Evolutionary conservation across 2,329 filamentous ascomycete genomes (phyloP).

Genomic region (Boeremia lycopersici): DNA sequence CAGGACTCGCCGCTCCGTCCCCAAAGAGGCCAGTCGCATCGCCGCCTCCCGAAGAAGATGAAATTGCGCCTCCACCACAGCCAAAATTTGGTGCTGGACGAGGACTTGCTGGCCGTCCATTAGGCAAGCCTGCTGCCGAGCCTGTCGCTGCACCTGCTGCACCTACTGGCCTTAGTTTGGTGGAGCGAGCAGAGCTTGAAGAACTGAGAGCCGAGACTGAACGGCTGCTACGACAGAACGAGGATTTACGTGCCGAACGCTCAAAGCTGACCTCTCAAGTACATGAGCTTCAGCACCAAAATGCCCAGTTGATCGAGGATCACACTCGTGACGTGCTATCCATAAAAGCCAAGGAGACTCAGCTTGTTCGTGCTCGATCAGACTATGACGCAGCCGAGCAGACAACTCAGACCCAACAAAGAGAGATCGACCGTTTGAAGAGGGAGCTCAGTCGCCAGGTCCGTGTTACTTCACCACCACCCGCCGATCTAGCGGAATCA

Average conservation of each 20-base stretch:
- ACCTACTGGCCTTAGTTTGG: slow-evolving; percentile 70
- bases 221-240: slow-evolving; percentile 72
- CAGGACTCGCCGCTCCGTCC: slow-evolving; percentile 47
- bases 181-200: slow-evolving; percentile 92
- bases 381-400: slow-evolving; percentile 90
- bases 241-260: slow-evolving; percentile 82
- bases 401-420: slow-evolving; percentile 79
- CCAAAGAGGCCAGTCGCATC: slow-evolving; percentile 52
- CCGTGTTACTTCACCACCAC: slow-evolving; percentile 62
- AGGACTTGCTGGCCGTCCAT: slow-evolving; percentile 82
- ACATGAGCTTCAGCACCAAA: slow-evolving; percentile 94
- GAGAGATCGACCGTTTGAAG: slow-evolving; percentile 93
- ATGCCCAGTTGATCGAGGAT: slow-evolving; percentile 94
- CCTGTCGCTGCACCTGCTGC: slow-evolving; percentile 53
- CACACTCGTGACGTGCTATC: slow-evolving; percentile 94
- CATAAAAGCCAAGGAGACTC: slow-evolving; percentile 98
- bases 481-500: slow-evolving; percentile 48
- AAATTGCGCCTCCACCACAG: slow-evolving; percentile 52
- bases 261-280: slow-evolving; percentile 84
- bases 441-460: slow-evolving; percentile 70
- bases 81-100: slow-evolving; percentile 69
- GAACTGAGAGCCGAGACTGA: slow-evolving; percentile 87
- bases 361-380: slow-evolving; percentile 87
- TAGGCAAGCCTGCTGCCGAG: slow-evolving; percentile 85
- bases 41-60: slow-evolving; percentile 55